Base-by-base conservation (phyloP, 208 protist genomes). In the Leishmania aethiopica region DNA sequence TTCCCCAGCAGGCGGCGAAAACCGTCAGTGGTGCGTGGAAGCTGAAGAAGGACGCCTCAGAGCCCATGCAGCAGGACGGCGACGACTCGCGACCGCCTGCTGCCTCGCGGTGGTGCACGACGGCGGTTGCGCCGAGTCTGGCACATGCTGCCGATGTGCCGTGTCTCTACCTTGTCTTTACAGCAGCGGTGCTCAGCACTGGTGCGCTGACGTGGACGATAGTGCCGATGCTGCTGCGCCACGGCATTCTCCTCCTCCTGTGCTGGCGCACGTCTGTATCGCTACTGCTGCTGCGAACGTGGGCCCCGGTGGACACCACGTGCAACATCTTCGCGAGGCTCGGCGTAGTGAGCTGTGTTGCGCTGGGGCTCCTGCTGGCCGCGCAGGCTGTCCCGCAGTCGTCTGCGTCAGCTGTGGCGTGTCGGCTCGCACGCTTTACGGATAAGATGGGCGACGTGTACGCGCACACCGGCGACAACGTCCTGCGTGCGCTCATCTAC, bases 101-200 rank as follows among this genome's bases (percentile, higher is more conserved):
- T 7, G 80, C 85, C 11, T 86, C 85, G 28, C 81, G 78, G 22
- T 85, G 85, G 81, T 88, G 78, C 82, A 78, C 81, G 22, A 77
- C 81, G 19, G 59, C 79, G 8, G 77, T 81, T 0, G 85, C 85
- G 7, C 81, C 85, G 51, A 88, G 73, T 15, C 60, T 88, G 13
- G 66, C 75, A 1, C 77, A 88, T 69, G 80, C 55, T 25, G 85
- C 76, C 6, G 86, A 89, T 73, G 53, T 83, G 22, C 51, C 79
- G 32, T 89, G 83, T 71, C 42, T 86, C 71, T 66, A 74, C 37
- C 57, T 79, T n/a, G 32, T 78, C 13, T 11, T 86, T 0, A 10
- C 77, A 0, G 86, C 80, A 13, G 37, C 77, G 22, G 67, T 79
- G 55, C 35, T 81, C 25, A 76, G 80, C 77, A 85, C 79, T 22